Evolutionary conservation across 192 early-diverging fungal species (phyloP).

Genomic region (Bifiguratus adelaidae): DNA sequence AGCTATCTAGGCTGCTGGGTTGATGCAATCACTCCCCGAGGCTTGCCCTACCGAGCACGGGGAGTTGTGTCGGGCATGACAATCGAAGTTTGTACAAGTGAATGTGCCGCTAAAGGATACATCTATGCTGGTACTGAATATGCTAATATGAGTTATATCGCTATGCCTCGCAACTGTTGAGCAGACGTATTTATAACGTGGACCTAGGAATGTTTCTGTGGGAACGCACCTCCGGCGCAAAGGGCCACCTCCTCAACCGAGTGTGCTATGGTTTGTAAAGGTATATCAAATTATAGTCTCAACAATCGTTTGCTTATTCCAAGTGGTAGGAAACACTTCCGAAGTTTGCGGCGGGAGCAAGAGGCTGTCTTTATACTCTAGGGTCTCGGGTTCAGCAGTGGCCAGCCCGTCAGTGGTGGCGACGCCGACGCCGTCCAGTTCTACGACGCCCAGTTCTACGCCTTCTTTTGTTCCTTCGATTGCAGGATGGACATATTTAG

Average conservation of each 20-base stretch:
- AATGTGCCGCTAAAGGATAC: background rate
- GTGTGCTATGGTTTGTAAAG: constrained; percentile 1
- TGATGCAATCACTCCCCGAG: background rate
- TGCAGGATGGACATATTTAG: constrained; percentile 3
- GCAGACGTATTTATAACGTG: too few relatives aligned
- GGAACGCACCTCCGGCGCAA: constrained; percentile 1
- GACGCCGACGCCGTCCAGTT: too few relatives aligned
- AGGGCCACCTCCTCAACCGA: background rate
- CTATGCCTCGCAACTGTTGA: too few relatives aligned
- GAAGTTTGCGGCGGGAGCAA: constrained; percentile 1
- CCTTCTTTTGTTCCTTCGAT: too few relatives aligned
- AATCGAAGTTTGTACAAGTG: background rate
- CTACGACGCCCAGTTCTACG: too few relatives aligned
- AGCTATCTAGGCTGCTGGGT: constrained; percentile 2
- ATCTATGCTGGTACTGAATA: constrained; percentile 1
- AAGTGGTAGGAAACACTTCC: too few relatives aligned
- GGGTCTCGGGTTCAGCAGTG: too few relatives aligned
- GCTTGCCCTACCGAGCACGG: background rate
- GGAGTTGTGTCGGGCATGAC: background rate
- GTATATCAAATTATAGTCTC: too few relatives aligned
- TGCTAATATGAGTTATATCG: too few relatives aligned
- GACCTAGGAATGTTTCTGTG: constrained; percentile 3
- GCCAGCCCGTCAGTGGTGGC: too few relatives aligned
- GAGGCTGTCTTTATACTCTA: too few relatives aligned
- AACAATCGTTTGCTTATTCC: too few relatives aligned